Conservation (phyloP, 2,329 filamentous ascomycete genomes). For the Colletotrichum horii region DNA sequence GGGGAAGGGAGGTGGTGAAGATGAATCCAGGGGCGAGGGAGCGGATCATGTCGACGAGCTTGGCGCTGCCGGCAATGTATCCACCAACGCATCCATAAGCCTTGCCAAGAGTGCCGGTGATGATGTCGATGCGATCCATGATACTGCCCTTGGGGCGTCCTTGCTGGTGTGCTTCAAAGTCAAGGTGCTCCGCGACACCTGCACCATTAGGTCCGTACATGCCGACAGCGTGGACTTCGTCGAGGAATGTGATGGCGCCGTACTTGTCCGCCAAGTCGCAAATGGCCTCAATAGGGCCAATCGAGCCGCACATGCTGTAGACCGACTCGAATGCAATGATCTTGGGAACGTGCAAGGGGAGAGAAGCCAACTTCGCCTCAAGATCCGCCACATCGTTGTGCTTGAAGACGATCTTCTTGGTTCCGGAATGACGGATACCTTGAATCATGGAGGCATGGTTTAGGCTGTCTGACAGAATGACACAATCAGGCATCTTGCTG, state of each 20-base stretch:
- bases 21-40: slow-evolving; percentile 97
- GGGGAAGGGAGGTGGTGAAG: slow-evolving; percentile 96
- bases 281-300: slow-evolving; percentile 94
- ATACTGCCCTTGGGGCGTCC: slow-evolving; percentile 81
- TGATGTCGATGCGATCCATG: slow-evolving; percentile 97
- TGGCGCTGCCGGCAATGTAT: slow-evolving; percentile 90
- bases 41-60: slow-evolving; percentile 89
- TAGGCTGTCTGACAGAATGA: slow-evolving; percentile 95
- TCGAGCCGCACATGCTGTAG: slow-evolving; percentile 98
- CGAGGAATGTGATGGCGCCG: slow-evolving; percentile 94
- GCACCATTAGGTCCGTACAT: slow-evolving; percentile 98
- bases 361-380: slow-evolving; percentile 87
- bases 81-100: slow-evolving; percentile 97
- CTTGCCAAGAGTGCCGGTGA: slow-evolving; percentile 96
- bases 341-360: slow-evolving; percentile 87
- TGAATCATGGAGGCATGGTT: slow-evolving; percentile 99
- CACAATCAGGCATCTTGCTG: slow-evolving; percentile 93
- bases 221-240: slow-evolving; percentile 98
- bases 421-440: slow-evolving; percentile 95
- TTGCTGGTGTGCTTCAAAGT: slow-evolving; percentile 84
- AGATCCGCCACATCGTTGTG: slow-evolving; percentile 96
- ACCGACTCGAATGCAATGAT: slow-evolving; percentile 99
- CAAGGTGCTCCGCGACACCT: slow-evolving; percentile 95
- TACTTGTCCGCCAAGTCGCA: slow-evolving; percentile 98
- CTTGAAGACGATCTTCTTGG: slow-evolving; percentile 98